These are phyloP conservation scores for Triadica sebifera DNA, from an alignment of 345 rosid genomes.

Conservation along the genomic window DNA sequence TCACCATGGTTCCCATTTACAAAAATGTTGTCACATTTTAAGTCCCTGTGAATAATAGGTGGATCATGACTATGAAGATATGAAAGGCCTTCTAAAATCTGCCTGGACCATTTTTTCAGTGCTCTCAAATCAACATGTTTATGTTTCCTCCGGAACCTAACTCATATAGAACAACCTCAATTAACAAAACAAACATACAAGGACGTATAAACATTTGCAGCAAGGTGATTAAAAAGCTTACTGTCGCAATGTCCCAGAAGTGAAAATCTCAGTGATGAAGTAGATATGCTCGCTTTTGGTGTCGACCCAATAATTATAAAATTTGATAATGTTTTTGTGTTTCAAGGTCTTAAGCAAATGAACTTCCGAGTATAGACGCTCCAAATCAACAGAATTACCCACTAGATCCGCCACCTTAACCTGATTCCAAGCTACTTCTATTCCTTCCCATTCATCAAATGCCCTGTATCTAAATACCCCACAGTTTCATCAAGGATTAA, in stretches of 20 bases:
- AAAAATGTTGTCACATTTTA: slow-evolving; percentile 40
- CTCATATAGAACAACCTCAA: not conserved
- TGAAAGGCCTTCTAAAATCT: slow-evolving; percentile 36
- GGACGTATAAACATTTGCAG: not conserved
- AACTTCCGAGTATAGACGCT: slow-evolving; percentile 30
- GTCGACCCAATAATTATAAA: slow-evolving; percentile 35
- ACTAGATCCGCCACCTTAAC: slow-evolving; percentile 28
- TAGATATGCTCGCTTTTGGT: slow-evolving; percentile 32
- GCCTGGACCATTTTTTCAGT: slow-evolving; percentile 38
- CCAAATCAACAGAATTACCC: slow-evolving; percentile 24
- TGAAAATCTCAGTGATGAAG: slow-evolving; percentile 40
- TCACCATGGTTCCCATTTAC: slow-evolving; percentile 41
- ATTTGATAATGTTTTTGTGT: slow-evolving; percentile 32
- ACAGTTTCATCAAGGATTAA: slow-evolving; percentile 48
- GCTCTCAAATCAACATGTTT: slow-evolving; percentile 38
- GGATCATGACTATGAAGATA: slow-evolving; percentile 41
- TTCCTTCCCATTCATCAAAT: slow-evolving; percentile 36
- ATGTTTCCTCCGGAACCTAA: slow-evolving; percentile 34
- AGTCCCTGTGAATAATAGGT: slow-evolving; percentile 35
- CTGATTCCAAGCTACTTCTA: slow-evolving; percentile 42
- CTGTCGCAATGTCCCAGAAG: slow-evolving; percentile 39
- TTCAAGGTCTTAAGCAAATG: slow-evolving; percentile 33
- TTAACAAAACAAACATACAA: not conserved
- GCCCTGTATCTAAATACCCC: slow-evolving; percentile 25
- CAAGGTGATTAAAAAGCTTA: slow-evolving; percentile 16